Evolutionary conservation across 345 rosid genomes (phyloP), one percentile per base, ranked within the genome.

Genomic region (Pistacia vera): DNA sequence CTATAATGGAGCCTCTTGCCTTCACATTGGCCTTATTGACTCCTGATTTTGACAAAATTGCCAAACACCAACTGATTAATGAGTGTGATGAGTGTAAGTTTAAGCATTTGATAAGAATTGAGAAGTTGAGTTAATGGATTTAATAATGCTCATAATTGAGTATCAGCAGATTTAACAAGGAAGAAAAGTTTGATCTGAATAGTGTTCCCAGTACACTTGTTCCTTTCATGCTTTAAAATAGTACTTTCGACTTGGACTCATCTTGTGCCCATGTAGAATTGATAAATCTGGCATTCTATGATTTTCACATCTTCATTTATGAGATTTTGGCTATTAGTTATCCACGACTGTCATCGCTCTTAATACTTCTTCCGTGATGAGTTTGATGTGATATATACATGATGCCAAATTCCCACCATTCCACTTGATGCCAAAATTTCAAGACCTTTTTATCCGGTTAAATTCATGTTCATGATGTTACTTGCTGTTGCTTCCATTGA

Each of bases 301-400:
- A 72, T 25, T 4, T 25, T 72, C 41, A 22, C 56, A 17, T 65
- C 58, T 72, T 44, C 56, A 60, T 72, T 72, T 48, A 46, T 72
- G 44, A 44, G 25, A 28, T 8, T 44, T 22, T 60, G 66, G 16
- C 16, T 30, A 12, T 8, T 3, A 0, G 41, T 30, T 6, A 12
- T 62, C 18, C 33, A 35, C 38, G 11, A 28, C 38, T 61, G n/a
- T 35, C 36, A 11, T 2, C 4, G n/a, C 25, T 22, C 63, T 11
- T 61, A 4, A 30, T 61, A 61, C 4, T 61, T 61, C 64, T 28
- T 4, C 28, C 13, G 28, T 28, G 8, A 61, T 28, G 3, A 11
- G 28, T 2, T 61, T 63, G 16, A 5, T 33, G 48, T 36, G 22
- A 30, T 30, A 30, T 25, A 25, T 25, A 25, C 25, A 25, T 30